Conservation (phyloP, 176 grass and related monocot genomes). For the Eremochloa ophiuroides region DNA sequence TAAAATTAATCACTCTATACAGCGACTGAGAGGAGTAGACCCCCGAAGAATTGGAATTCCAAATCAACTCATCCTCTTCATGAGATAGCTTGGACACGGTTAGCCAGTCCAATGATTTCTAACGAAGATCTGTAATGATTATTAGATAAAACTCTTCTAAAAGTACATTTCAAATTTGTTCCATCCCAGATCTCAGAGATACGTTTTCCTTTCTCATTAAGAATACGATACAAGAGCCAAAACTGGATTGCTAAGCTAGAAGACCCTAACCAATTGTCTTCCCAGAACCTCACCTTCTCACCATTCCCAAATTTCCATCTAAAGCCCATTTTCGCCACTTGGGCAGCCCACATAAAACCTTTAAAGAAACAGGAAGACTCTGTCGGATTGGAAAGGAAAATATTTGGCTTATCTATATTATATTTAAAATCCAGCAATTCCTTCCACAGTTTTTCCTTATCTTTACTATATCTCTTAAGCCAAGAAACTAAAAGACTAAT, state of each 20-base stretch:
- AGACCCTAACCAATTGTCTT: not conserved
- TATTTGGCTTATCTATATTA: not conserved
- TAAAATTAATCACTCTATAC: too few relatives aligned
- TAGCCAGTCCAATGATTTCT: not conserved
- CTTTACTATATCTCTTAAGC: not conserved
- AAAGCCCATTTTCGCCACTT: not conserved
- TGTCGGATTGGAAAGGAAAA: rapidly evolving
- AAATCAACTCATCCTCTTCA: too few relatives aligned
- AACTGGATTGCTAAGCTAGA: not conserved
- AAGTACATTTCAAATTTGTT: rapidly evolving
- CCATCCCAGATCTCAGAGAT: not conserved
- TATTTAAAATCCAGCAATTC: not conserved
- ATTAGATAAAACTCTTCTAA: not conserved
- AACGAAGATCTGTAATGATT: not conserved
- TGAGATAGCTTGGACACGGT: too few relatives aligned
- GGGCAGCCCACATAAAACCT: not conserved
- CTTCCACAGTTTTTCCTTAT: not conserved
- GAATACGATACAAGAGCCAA: not conserved
- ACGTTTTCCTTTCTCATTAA: not conserved
- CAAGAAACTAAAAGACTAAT: not conserved
- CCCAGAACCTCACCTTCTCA: not conserved
- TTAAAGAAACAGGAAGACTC: not conserved
- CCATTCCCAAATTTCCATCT: not conserved
- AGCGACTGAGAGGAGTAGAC: too few relatives aligned
- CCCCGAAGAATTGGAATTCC: too few relatives aligned